A percentile compares a stretch with the other conserved stretches of the same genome.
These are phyloP conservation scores for Calonectria multiphialidica DNA, from an alignment of 2,329 filamentous ascomycete species.

Conservation along the genomic window DNA sequence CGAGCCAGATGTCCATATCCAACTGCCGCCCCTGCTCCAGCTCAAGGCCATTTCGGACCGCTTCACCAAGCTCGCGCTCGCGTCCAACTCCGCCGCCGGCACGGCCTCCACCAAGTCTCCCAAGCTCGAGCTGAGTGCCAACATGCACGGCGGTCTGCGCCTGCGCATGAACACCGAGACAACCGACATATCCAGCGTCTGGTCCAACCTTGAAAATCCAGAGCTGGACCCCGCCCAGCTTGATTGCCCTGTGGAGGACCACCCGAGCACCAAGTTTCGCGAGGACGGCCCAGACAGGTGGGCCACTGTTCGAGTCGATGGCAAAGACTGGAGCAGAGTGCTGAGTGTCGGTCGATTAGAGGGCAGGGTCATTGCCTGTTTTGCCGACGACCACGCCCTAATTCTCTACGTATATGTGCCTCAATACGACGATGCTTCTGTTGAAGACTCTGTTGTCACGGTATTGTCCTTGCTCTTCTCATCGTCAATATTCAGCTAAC, in stretches of 20 bases:
- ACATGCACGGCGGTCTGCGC: conserved; percentile 91
- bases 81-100: conserved; percentile 54
- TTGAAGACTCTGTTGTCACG: conserved; percentile 81
- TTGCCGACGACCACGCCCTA: conserved; percentile 82
- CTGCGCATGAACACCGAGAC: conserved; percentile 86
- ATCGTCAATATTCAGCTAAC: conserved; percentile 35
- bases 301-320: conserved; percentile 92
- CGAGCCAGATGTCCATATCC: conserved; percentile 94
- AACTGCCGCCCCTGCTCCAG: conserved; percentile 87
- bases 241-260: conserved; percentile 77
- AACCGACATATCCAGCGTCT: conserved; percentile 86
- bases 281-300: conserved; percentile 84
- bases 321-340: conserved; percentile 94
- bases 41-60: conserved; percentile 95
- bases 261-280: conserved; percentile 85
- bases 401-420: conserved; percentile 87
- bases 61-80: conserved; percentile 86
- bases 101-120: conserved; percentile 63
- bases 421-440: conserved; percentile 73
- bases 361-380: conserved; percentile 92
- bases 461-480: conserved; percentile 55
- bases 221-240: conserved; percentile 85
- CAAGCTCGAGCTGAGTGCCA: conserved; percentile 88
- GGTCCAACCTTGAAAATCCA: conserved; percentile 89
- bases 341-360: conserved; percentile 91